Percentiles rank a stretch among this genome's conserved stretches.
These are phyloP conservation scores for Hyphopichia fennica DNA, from an alignment of 1,139 yeast species.

Conservation along the genomic window DNA sequence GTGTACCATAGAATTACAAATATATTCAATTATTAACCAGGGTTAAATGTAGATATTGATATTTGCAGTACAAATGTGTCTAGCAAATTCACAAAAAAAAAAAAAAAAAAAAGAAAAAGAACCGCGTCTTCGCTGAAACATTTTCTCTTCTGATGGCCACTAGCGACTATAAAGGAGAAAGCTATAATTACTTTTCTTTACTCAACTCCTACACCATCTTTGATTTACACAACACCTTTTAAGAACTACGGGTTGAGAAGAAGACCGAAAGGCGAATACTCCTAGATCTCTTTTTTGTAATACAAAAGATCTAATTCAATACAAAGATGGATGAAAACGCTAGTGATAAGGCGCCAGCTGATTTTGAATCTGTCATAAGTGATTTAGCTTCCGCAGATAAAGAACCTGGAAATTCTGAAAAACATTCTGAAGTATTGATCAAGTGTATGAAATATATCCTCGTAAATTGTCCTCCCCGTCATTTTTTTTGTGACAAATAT, in stretches of 20 bases:
- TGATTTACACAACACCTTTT: too few relatives aligned
- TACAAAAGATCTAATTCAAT: too few relatives aligned
- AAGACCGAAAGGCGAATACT: too few relatives aligned
- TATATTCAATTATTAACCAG: too few relatives aligned
- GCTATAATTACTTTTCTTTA: background rate
- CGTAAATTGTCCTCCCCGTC: constrained; percentile 24
- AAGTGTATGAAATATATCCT: constrained; percentile 25
- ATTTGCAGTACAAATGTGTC: background rate
- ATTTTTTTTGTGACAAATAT: constrained; percentile 57
- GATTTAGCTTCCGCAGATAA: constrained; percentile 8
- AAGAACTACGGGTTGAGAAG: too few relatives aligned
- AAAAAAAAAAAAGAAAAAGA: background rate
- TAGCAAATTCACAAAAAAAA: background rate
- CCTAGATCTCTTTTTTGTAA: background rate
- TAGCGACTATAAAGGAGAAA: background rate
- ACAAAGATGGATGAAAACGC: background rate
- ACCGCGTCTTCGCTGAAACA: background rate
- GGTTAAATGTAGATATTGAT: too few relatives aligned
- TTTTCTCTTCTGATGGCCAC: background rate
- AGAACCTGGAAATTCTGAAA: constrained; percentile 23
- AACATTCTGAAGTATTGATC: constrained; percentile 27
- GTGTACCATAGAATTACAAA: too few relatives aligned
- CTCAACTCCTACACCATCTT: background rate
- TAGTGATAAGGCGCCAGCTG: background rate
- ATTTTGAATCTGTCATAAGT: background rate